Evolutionary conservation across 176 grass and related monocot genomes (phyloP).

Genomic region (Neostapfia colusana): DNA sequence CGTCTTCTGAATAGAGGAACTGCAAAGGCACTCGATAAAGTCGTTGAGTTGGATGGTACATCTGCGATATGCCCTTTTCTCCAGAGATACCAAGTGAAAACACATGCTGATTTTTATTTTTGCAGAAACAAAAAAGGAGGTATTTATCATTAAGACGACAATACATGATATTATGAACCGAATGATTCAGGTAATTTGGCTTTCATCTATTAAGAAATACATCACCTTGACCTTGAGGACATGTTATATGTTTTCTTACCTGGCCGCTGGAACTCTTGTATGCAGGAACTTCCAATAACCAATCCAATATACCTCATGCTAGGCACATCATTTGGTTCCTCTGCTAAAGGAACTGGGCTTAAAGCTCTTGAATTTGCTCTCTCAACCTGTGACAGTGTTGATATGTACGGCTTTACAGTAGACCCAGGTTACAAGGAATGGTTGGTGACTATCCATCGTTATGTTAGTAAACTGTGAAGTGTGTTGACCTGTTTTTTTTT

Average conservation of each 20-base stretch:
- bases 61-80: conserved; percentile 5
- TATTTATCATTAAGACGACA: conserved; percentile 86
- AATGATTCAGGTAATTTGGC: conserved; percentile 80
- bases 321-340: conserved; percentile 91
- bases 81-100: conserved; percentile 19
- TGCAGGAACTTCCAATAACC: conserved; percentile 85
- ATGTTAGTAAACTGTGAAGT: background rate
- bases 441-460: conserved; percentile 34
- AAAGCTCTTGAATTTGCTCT: conserved; percentile 97
- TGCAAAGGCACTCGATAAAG: conserved; percentile 98
- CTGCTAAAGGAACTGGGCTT: conserved; percentile 96
- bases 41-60: conserved; percentile 91
- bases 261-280: conserved; percentile 16
- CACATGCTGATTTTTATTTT: conserved; percentile 21
- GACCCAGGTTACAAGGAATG: conserved; percentile 99
- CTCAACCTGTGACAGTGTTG: conserved; percentile 81
- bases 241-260: conserved; percentile 28
- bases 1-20: conserved; percentile 97
- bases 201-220: conserved; percentile 12
- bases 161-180: conserved; percentile 97
- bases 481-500: background rate
- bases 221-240: background rate
- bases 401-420: conserved; percentile 99
- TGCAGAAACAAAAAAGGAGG: conserved; percentile 89
- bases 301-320: conserved; percentile 92